phyloP scores from a whole-genome alignment of 805 yeast species.

The Zygotorulaspora florentina region DNA sequence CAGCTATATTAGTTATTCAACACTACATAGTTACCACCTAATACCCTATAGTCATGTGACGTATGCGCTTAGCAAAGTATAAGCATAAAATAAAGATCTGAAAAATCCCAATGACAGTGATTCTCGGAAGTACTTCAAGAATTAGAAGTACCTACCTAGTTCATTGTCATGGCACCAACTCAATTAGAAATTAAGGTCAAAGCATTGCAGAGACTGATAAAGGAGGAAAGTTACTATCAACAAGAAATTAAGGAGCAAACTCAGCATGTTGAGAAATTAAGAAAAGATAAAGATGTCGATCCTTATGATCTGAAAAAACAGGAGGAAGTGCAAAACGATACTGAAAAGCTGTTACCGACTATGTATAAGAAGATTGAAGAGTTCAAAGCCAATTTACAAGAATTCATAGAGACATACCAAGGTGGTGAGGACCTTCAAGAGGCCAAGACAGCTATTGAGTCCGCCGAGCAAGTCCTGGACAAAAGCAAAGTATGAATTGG shows the following conservation, averaged over 20 bases:
- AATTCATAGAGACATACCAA: conserved; percentile 37
- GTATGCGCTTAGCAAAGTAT: neutral
- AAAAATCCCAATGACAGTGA: neutral
- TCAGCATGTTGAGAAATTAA: conserved; percentile 44
- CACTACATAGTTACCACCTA: too few relatives aligned
- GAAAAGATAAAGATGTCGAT: conserved; percentile 43
- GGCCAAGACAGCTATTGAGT: conserved; percentile 26
- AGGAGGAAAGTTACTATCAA: conserved; percentile 60
- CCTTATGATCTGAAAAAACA: conserved; percentile 61
- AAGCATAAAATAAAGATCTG: too few relatives aligned
- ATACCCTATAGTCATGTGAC: too few relatives aligned
- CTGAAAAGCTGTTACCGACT: conserved; percentile 49
- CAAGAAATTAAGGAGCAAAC: conserved; percentile 56
- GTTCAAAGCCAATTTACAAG: conserved; percentile 38
- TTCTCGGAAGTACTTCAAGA: neutral
- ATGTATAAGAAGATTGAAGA: conserved; percentile 42
- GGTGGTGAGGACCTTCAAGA: conserved; percentile 34
- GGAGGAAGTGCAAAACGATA: conserved; percentile 51
- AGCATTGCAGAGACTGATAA: conserved; percentile 63
- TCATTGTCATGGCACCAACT: conserved; percentile 56
- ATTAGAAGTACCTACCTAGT: neutral
- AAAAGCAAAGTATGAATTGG: neutral
- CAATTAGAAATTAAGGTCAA: conserved; percentile 64
- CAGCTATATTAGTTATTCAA: too few relatives aligned
- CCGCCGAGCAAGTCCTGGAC: conserved; percentile 26